phyloP scores from a whole-genome alignment of 208 protist species.

The Trichomonas gallinae region DNA sequence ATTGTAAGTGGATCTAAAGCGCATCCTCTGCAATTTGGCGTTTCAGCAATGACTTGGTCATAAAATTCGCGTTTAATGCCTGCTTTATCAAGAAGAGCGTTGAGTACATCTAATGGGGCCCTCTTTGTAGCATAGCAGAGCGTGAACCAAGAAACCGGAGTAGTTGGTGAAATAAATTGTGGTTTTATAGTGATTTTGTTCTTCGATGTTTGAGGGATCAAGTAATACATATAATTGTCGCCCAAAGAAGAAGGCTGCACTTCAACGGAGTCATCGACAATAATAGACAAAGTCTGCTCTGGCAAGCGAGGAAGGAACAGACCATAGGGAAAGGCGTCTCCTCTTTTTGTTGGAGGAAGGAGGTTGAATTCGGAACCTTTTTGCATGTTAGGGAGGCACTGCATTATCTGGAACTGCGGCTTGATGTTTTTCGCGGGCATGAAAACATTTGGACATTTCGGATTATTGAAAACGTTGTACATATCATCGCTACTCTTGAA shows the following conservation, averaged over 20 bases:
- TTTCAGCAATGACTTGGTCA: not conserved
- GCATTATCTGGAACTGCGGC: not conserved
- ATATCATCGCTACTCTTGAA: not conserved
- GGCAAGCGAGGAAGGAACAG: not conserved
- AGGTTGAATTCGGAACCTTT: not conserved
- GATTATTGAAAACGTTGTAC: not conserved
- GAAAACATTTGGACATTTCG: not conserved
- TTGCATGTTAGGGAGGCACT: not conserved
- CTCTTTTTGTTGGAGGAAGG: not conserved
- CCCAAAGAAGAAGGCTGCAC: not conserved
- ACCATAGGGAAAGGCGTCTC: not conserved
- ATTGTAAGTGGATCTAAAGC: not conserved
- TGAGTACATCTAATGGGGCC: not conserved
- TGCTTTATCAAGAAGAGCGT: not conserved
- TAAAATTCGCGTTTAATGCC: not conserved
- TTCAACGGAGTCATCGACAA: not conserved
- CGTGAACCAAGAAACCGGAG: not conserved
- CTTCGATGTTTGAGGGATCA: not conserved
- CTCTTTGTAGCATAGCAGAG: not conserved
- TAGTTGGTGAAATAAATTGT: not conserved
- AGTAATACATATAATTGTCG: not conserved
- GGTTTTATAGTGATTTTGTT: not conserved
- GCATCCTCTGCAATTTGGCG: not conserved
- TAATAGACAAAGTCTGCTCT: not conserved
- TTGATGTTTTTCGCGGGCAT: not conserved